phyloP scores from a whole-genome alignment of 306 rosid species.

The Morella rubra region DNA sequence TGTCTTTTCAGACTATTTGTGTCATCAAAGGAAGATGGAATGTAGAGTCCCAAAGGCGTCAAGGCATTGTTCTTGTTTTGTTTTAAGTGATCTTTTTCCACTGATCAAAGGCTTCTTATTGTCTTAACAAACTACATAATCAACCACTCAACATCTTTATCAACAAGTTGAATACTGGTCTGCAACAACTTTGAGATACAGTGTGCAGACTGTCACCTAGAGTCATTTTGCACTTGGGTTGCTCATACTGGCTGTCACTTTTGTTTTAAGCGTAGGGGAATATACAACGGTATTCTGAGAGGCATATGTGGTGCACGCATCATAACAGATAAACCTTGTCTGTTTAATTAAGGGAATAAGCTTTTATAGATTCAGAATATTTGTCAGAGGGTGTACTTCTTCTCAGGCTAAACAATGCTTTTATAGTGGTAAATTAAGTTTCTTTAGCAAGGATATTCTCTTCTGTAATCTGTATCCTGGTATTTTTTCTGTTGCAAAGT shows the following conservation, averaged over 20 bases:
- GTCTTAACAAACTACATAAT: background rate
- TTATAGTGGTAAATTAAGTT: background rate
- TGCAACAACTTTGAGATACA: background rate
- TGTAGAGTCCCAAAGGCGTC: slow-evolving; percentile 8
- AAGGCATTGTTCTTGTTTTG: background rate
- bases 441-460: background rate
- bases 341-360: too few species aligned
- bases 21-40: slow-evolving; percentile 2
- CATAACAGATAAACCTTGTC: background rate
- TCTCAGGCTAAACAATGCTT: background rate
- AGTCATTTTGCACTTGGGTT: background rate
- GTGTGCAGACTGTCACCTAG: background rate
- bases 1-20: background rate
- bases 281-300: background rate
- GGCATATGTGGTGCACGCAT: background rate
- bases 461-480: background rate
- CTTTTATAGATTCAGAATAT: too few species aligned
- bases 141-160: slow-evolving; percentile 1
- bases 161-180: background rate
- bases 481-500: background rate
- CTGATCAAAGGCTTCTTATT: background rate
- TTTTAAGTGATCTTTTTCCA: background rate
- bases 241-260: background rate
- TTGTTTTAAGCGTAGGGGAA: background rate
- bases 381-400: too few species aligned